Conservation (phyloP, 306 rosid genomes). For the Begonia fuchsioides region DNA sequence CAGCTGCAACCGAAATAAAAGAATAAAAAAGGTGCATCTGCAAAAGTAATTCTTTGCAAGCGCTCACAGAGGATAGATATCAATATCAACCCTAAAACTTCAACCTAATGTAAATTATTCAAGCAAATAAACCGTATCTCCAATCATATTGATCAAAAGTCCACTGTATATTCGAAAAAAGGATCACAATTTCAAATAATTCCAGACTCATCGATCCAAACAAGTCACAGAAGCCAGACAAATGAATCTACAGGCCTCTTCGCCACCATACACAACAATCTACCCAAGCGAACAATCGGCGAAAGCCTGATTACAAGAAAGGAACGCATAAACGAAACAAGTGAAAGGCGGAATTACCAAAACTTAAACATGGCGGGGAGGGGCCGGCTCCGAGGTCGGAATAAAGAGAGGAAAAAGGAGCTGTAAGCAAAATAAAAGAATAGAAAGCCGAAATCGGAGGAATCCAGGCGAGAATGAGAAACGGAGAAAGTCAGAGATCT, state of each 20-base stretch:
- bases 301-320: conserved; percentile 7
- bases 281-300: not conserved
- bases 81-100: no score
- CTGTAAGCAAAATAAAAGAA: not conserved
- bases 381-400: conserved; percentile 12
- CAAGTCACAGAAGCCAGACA: not conserved
- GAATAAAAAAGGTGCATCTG: no score
- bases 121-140: no score
- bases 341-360: conserved; percentile 33
- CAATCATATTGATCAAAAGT: no score
- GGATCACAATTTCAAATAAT: no score
- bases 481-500: not conserved
- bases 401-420: not conserved
- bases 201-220: not conserved
- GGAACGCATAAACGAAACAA: not conserved
- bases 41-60: no score
- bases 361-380: conserved; percentile 53
- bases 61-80: no score
- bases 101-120: no score
- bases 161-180: no score
- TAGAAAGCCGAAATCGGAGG: conserved; percentile 12
- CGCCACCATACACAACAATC: conserved; percentile 1
- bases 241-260: not conserved
- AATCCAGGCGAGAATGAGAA: conserved; percentile 1
- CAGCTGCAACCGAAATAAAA: no score